phyloP scores from a whole-genome alignment of 73 alveolate species.

The Effrenium voratum region DNA sequence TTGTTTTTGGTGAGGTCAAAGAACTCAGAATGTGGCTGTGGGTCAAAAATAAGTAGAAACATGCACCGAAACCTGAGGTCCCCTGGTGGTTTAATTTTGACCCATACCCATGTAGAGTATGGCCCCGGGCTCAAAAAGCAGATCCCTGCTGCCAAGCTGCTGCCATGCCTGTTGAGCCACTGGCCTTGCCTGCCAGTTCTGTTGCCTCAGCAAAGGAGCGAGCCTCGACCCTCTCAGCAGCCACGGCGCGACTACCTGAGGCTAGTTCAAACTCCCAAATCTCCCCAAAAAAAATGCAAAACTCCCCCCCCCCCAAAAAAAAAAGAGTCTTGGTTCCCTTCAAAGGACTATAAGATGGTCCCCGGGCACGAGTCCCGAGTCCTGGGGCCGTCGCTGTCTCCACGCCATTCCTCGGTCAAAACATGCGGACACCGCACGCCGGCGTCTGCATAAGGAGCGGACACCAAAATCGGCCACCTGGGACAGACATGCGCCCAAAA shows the following conservation, averaged over 20 bases:
- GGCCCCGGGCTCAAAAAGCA: background rate
- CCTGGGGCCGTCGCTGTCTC: constrained; percentile 5
- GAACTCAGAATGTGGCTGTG: background rate
- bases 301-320: background rate
- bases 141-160: constrained; percentile 13
- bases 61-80: background rate
- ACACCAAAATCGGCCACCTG: background rate
- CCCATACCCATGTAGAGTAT: background rate
- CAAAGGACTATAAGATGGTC: no score
- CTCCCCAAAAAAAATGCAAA: background rate
- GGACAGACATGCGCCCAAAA: background rate
- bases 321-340: background rate
- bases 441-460: background rate
- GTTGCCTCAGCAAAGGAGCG: background rate
- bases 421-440: no score
- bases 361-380: background rate
- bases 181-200: constrained; percentile 61
- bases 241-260: background rate
- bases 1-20: no score
- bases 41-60: background rate
- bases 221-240: background rate
- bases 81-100: background rate
- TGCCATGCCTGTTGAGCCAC: background rate
- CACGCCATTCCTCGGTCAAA: constrained; percentile 50
- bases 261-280: no score